Base-by-base conservation (phyloP, 2,329 filamentous ascomycete genomes). In the Calycina marina region DNA sequence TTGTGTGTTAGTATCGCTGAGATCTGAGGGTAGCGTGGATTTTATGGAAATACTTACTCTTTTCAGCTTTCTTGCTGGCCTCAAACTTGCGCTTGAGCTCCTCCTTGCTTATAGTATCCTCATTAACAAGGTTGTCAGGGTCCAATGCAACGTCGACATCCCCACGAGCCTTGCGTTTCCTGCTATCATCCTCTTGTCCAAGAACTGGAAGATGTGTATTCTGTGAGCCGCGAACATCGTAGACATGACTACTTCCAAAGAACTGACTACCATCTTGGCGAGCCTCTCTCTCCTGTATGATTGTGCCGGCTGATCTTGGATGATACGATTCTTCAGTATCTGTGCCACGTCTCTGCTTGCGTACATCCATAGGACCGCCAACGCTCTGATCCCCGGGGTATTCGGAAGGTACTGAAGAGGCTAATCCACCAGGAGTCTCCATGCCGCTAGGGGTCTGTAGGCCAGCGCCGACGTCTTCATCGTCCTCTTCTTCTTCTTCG, bases 131-230 rank as follows among this genome's bases (percentile, higher is more conserved):
- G 22, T 78, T 69, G 51, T 96, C 88, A 4, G 83, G 72, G 48
- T 96, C 85, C 41, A 98, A 73, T 14, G 85, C 83, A 16, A 96
- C 79, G 45, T 98, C 90, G 14, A 98, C 71, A 53, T 98, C 90
- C 25, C 88, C 90, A 4, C 81, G 86, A 68, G 94, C 93, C 72
- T 96, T 98, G 49, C 84, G 72, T 61, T 92, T 90, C 48, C 82
- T 63, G 33, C 55, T 66, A 35, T 85, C 73, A 37, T 85, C 80
- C 14, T 92, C 83, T 41, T 72, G 69, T 8, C 86, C 90, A 4
- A 98, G 69, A 3, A 92, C 69, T 1, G 81, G 79, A 39, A 82
- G 56, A 38, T 65, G 61, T 14, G 62, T 58, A 39, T 67, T 62
- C 41, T 56, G 58, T 18, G 61, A 63, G 41, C 61, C 72, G 40